A percentile compares a stretch with the other conserved stretches of the same genome.
phyloP scores from a whole-genome alignment of 768 basidiomycete genomes.

The Amanita jacksonii region DNA sequence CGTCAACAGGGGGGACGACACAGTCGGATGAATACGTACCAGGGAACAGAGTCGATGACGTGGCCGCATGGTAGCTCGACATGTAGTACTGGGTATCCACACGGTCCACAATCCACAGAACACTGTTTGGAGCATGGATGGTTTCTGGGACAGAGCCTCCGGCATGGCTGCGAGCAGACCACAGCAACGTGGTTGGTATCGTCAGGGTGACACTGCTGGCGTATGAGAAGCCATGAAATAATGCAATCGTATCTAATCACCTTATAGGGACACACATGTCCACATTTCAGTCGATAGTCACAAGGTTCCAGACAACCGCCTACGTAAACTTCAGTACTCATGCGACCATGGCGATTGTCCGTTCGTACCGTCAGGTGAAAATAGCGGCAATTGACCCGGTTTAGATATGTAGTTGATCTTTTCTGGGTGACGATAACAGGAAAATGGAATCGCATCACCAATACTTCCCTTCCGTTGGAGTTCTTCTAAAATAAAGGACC shows the following conservation, averaged over 20 bases:
- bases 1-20: not conserved
- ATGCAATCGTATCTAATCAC: slow-evolving; percentile 20
- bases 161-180: slow-evolving; percentile 38
- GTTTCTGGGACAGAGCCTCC: slow-evolving; percentile 37
- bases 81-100: slow-evolving; percentile 34
- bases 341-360: not conserved
- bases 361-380: slow-evolving; percentile 48
- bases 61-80: slow-evolving; percentile 56
- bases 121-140: slow-evolving; percentile 55
- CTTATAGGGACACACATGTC: slow-evolving; percentile 56
- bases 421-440: slow-evolving; percentile 47
- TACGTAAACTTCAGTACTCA: no score
- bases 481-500: slow-evolving; percentile 49
- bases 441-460: slow-evolving; percentile 45
- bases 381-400: slow-evolving; percentile 39
- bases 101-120: slow-evolving; percentile 41
- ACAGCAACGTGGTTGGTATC: slow-evolving; percentile 42
- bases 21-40: no score
- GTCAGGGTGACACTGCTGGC: slow-evolving; percentile 48
- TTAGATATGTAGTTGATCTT: slow-evolving; percentile 28
- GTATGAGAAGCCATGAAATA: not conserved
- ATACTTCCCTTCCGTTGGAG: slow-evolving; percentile 37
- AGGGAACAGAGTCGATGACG: slow-evolving; percentile 29
- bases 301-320: slow-evolving; percentile 60
- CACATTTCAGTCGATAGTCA: slow-evolving; percentile 42